These are phyloP conservation scores for Sextonia rubra DNA, from an alignment of 164 flowering plant species.

Conservation along the genomic window DNA sequence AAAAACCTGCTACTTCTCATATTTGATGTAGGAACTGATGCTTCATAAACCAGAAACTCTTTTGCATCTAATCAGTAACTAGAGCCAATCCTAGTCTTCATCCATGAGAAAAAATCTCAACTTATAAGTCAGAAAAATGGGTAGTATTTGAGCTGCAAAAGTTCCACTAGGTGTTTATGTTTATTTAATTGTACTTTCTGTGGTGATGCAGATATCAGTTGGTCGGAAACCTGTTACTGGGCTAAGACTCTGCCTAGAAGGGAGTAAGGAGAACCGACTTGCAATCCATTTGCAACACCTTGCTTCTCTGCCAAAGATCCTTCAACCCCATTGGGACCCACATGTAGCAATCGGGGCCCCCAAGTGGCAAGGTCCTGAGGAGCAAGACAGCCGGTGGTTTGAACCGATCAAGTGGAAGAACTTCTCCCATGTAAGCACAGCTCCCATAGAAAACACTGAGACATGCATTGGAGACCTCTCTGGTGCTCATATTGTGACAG, in stretches of 20 bases:
- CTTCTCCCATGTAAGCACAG: conserved; percentile 97
- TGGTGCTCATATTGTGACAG: conserved; percentile 92
- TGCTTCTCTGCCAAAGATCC: conserved; percentile 85
- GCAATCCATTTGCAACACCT: conserved; percentile 85
- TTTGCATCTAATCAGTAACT: neutral
- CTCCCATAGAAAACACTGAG: conserved; percentile 85
- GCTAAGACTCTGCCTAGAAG: conserved; percentile 81
- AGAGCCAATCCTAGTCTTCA: neutral
- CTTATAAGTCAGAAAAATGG: neutral
- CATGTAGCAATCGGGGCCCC: conserved; percentile 95
- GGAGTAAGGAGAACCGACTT: conserved; percentile 77
- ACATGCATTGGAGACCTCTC: conserved; percentile 93
- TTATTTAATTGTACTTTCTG: neutral
- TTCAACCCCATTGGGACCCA: conserved; percentile 91
- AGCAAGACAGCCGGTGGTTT: conserved; percentile 98
- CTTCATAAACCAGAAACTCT: neutral
- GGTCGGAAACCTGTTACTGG: conserved; percentile 98
- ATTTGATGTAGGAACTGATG: no score
- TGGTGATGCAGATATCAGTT: conserved; percentile 67
- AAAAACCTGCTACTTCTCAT: no score
- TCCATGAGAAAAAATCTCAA: neutral
- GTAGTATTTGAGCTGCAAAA: neutral
- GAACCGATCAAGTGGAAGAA: conserved; percentile 99
- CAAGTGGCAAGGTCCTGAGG: conserved; percentile 96
- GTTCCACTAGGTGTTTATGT: neutral